Evolutionary conservation across 2,329 filamentous ascomycete genomes (phyloP).

Genomic region (Zymoseptoria pseudotritici): DNA sequence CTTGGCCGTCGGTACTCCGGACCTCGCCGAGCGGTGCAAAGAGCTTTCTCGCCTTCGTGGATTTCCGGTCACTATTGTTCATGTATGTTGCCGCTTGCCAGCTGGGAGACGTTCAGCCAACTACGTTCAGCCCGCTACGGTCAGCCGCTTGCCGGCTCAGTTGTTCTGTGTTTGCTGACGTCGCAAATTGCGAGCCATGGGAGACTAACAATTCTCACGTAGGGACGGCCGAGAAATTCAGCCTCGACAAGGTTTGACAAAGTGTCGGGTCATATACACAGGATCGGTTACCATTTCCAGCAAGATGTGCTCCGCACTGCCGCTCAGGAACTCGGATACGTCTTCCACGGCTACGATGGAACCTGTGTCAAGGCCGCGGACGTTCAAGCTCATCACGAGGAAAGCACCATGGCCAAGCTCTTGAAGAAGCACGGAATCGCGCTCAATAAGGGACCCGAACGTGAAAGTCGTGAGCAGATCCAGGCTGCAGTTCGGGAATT

Average conservation of each 20-base stretch:
- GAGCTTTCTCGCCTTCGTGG: constrained; percentile 50
- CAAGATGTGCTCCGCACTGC: constrained; percentile 51
- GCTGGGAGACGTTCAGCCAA: neutral
- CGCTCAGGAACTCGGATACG: constrained; percentile 45
- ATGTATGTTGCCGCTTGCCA: constrained; percentile 41
- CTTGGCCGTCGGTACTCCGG: constrained; percentile 52
- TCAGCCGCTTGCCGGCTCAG: neutral
- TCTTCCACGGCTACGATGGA: constrained; percentile 9
- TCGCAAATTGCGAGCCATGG: neutral
- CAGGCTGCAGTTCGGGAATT: constrained; percentile 53
- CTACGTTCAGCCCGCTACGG: neutral
- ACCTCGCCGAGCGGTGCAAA: constrained; percentile 53
- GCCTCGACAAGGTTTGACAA: constrained; percentile 17
- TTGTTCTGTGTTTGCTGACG: neutral
- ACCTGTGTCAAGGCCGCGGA: constrained; percentile 24
- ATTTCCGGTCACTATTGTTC: constrained; percentile 51
- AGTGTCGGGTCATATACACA: constrained; percentile 53
- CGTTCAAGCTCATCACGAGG: constrained; percentile 13
- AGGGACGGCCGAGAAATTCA: constrained; percentile 19
- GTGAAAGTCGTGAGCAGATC: constrained; percentile 42
- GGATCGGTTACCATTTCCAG: constrained; percentile 58
- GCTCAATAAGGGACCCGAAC: constrained; percentile 24
- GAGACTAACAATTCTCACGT: constrained; percentile 6
- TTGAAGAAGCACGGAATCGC: constrained; percentile 30
- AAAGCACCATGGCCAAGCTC: constrained; percentile 26